These are phyloP conservation scores for Paramarasmius palmivorus DNA, from an alignment of 1,284 basidiomycete species.

Conservation along the genomic window DNA sequence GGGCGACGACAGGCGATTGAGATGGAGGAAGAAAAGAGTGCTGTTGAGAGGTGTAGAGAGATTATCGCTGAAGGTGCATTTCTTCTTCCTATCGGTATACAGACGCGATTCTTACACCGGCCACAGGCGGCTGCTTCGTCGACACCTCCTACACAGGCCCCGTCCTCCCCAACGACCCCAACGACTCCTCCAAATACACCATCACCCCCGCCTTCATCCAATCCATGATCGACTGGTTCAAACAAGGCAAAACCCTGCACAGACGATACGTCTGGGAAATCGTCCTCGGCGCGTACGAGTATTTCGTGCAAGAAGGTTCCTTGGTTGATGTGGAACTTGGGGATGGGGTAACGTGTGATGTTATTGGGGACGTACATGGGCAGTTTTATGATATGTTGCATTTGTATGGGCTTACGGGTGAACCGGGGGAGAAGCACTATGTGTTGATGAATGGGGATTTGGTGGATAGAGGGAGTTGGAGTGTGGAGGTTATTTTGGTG, in stretches of 20 bases:
- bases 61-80: slow-evolving; percentile 84
- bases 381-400: slow-evolving; percentile 96
- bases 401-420: slow-evolving; percentile 84
- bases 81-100: no score
- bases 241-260: slow-evolving; percentile 87
- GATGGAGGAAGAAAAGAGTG: slow-evolving; percentile 81
- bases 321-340: slow-evolving; percentile 80
- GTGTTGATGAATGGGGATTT: slow-evolving; percentile 95
- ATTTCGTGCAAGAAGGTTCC: slow-evolving; percentile 78
- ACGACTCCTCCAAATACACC: slow-evolving; percentile 65
- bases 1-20: slow-evolving; percentile 72
- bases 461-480: slow-evolving; percentile 97
- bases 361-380: slow-evolving; percentile 92
- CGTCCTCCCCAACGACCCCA: slow-evolving; percentile 58
- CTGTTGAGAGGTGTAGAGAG: slow-evolving; percentile 70
- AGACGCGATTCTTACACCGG: no score
- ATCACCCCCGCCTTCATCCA: slow-evolving; percentile 82
- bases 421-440: slow-evolving; percentile 80
- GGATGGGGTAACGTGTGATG: slow-evolving; percentile 83
- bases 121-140: slow-evolving; percentile 68
- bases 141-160: slow-evolving; percentile 74
- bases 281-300: slow-evolving; percentile 81
- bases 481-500: slow-evolving; percentile 93
- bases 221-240: slow-evolving; percentile 91
- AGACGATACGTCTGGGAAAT: slow-evolving; percentile 96